These are phyloP conservation scores for Amylocystis lapponica DNA, from an alignment of 768 basidiomycete genomes.

Conservation along the genomic window DNA sequence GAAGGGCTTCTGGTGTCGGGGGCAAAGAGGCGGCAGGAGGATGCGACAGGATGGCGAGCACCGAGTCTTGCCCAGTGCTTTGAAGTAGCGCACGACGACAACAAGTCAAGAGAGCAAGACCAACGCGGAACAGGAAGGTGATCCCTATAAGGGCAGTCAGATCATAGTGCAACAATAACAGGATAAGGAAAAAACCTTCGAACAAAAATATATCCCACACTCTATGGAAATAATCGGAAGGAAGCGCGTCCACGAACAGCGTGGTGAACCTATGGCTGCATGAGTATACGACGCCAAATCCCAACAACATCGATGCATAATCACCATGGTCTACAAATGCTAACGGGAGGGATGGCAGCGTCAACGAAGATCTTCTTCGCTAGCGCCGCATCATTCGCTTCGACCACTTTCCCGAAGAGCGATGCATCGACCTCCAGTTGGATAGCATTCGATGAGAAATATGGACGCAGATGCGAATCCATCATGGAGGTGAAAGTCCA, in stretches of 20 bases:
- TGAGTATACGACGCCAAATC: neutral
- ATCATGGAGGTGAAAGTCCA: conserved; percentile 88
- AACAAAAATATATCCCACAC: conserved; percentile 82
- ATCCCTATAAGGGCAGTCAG: conserved; percentile 41
- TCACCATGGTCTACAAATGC: conserved; percentile 63
- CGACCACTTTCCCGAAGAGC: conserved; percentile 66
- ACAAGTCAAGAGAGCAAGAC: conserved; percentile 55
- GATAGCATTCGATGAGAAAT: conserved; percentile 54
- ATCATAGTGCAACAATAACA: neutral
- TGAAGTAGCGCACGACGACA: conserved; percentile 57
- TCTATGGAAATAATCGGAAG: conserved; percentile 58
- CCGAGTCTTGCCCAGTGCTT: conserved; percentile 38
- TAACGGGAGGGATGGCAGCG: conserved; percentile 50
- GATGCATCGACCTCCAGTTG: conserved; percentile 76
- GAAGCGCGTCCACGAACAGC: conserved; percentile 63
- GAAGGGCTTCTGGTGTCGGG: conserved; percentile 51
- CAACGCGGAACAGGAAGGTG: conserved; percentile 69
- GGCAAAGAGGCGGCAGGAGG: conserved; percentile 54
- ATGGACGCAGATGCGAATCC: conserved; percentile 76
- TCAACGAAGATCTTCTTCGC: conserved; percentile 65
- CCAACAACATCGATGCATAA: neutral
- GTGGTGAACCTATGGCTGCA: conserved; percentile 54
- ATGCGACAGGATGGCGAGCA: conserved; percentile 42
- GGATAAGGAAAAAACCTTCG: conserved; percentile 47
- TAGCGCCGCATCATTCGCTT: conserved; percentile 49